Percentiles rank a stretch among this genome's conserved stretches.
Evolutionary conservation across 2,329 filamentous ascomycete genomes (phyloP).

Genomic region (Claviceps sp.): DNA sequence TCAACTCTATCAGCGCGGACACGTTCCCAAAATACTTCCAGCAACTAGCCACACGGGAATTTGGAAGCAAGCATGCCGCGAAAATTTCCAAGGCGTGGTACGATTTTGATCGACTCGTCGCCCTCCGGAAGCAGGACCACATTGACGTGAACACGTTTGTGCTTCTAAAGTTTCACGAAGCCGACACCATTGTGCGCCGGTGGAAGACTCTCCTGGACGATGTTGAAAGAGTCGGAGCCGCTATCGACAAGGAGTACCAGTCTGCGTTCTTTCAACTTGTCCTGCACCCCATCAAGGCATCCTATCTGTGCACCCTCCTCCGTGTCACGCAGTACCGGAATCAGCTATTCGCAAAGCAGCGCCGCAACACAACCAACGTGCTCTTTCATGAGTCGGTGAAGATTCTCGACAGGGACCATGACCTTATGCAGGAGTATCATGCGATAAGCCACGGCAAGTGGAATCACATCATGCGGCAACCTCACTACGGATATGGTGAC

Average conservation of each 20-base stretch:
- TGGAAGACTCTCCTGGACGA: constrained; percentile 36
- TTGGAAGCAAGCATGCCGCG: constrained; percentile 30
- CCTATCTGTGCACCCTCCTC: constrained; percentile 37
- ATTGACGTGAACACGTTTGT: constrained; percentile 43
- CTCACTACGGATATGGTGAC: constrained; percentile 30
- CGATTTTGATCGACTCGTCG: constrained; percentile 34
- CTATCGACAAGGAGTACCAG: constrained; percentile 27
- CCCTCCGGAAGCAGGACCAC: constrained; percentile 46
- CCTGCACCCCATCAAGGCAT: constrained; percentile 45
- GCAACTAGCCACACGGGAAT: constrained; percentile 35
- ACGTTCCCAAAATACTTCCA: constrained; percentile 29
- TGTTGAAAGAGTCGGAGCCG: constrained; percentile 31
- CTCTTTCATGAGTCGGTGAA: constrained; percentile 32
- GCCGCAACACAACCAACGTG: constrained; percentile 41
- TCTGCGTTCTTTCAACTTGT: constrained; percentile 48
- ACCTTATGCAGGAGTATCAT: constrained; percentile 38
- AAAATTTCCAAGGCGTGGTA: constrained; percentile 36
- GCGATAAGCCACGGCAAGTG: constrained; percentile 38
- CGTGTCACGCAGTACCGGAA: constrained; percentile 34
- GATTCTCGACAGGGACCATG: constrained; percentile 38
- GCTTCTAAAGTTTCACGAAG: constrained; percentile 46
- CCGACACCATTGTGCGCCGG: constrained; percentile 36
- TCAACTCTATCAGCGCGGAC: constrained; percentile 27
- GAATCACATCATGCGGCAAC: constrained; percentile 40
- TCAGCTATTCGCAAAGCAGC: constrained; percentile 39